Evolutionary conservation across 495 filamentous ascomycete genomes (phyloP), one percentile per base, ranked within the genome.

Genomic region (Talaromyces nanjingensis): DNA sequence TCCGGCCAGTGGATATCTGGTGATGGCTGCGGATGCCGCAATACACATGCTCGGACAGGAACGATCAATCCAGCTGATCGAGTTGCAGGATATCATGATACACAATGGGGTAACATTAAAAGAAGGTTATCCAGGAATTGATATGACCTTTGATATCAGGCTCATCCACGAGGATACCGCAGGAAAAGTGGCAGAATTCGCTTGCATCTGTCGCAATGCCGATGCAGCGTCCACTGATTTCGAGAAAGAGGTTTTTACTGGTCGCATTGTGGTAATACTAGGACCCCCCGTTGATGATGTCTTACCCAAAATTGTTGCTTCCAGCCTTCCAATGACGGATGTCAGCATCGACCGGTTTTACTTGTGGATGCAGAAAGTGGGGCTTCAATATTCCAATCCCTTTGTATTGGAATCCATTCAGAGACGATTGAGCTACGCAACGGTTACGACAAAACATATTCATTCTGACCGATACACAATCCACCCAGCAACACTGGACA

Each of bases 21-120:
- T 77, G 1, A 84, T 84, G 79, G 86, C 83, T 0, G 27, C 88
- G 0, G 86, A 89, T 64, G 81, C 84, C 1, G 47, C 53, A n/a
- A 66, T 20, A 45, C 45, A 11, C 8, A 63, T 74, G 18, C 18
- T 20, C 9, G 55, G 60, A 2, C 22, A 14, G 3, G 47, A 42
- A 24, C 45, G 49, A 3, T 53, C 62, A 1, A 65, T 75, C 9
- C 60, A 64, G 8, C 62, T 79, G 18, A 60, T 77, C 16, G 74
- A 79, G 39, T 33, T 79, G 14, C 52, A 72, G 0, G 63, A 79
- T 59, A n/a, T 78, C 1, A 67, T 70, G 14, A 82, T 87, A 22
- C 61, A 68, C 0, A 77, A 71, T 42, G 82, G 83, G 0, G 78
- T 87, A 24, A 76, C 73, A 0, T 69, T 87, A 0, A 79, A 83